These are phyloP conservation scores for Cyberlindnera maclurae DNA, from an alignment of 805 yeast species.

Conservation along the genomic window DNA sequence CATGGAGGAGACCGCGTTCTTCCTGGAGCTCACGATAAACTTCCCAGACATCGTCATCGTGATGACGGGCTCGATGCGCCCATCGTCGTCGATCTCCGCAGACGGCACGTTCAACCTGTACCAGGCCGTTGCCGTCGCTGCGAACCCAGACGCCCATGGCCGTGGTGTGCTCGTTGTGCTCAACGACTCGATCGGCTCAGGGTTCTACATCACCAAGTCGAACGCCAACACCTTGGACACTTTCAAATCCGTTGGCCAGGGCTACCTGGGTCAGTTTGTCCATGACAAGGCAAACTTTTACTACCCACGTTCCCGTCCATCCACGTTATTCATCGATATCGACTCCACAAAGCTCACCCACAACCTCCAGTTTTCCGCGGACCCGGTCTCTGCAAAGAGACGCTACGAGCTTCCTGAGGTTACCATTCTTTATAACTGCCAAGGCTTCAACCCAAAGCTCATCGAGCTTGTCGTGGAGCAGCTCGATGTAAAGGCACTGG, in stretches of 20 bases:
- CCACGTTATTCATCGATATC: conserved; percentile 33
- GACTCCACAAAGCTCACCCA: conserved; percentile 20
- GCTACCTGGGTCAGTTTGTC: conserved; percentile 63
- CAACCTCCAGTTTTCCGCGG: conserved; percentile 18
- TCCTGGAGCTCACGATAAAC: conserved; percentile 43
- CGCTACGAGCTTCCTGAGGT: conserved; percentile 34
- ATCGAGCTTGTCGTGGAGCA: conserved; percentile 40
- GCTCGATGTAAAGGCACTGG: conserved; percentile 44
- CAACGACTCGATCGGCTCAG: conserved; percentile 63
- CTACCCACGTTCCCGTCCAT: conserved; percentile 55
- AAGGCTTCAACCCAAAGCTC: conserved; percentile 45
- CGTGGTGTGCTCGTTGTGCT: conserved; percentile 60
- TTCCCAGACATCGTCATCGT: conserved; percentile 50
- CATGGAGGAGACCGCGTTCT: conserved; percentile 61
- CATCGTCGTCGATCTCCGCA: conserved; percentile 60
- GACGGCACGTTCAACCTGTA: conserved; percentile 71
- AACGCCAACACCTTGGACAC: conserved; percentile 67
- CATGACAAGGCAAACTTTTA: conserved; percentile 59
- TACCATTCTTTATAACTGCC: conserved; percentile 53
- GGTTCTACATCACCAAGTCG: conserved; percentile 62
- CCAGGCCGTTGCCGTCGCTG: conserved; percentile 61
- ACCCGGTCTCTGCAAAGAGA: conserved; percentile 20
- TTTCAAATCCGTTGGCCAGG: conserved; percentile 61
- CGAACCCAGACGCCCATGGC: conserved; percentile 40
- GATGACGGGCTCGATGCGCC: conserved; percentile 70